Conservation (phyloP, 108 stramenopile genomes). For the Nitzschia palea region DNA sequence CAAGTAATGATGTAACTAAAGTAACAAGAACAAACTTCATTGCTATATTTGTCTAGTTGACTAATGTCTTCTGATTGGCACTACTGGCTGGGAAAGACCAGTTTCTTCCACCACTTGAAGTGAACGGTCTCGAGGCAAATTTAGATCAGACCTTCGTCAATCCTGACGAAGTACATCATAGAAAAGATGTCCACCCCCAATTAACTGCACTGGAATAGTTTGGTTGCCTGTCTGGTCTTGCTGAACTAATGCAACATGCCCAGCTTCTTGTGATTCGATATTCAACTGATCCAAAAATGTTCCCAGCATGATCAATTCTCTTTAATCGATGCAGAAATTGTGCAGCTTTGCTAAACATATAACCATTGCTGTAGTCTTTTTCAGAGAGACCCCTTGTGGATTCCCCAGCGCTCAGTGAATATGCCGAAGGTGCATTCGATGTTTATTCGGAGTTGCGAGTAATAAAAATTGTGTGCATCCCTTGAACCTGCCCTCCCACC, state of each 20-base stretch:
- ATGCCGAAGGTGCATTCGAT: constrained; percentile 41
- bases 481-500: not conserved
- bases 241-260: not conserved
- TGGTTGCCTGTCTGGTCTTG: not conserved
- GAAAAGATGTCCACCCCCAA: not conserved
- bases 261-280: not conserved
- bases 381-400: not conserved
- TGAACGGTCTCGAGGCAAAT: not conserved
- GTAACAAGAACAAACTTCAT: too few relatives aligned
- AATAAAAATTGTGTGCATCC: constrained; percentile 40
- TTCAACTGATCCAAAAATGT: too few relatives aligned
- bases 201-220: not conserved
- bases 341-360: not conserved
- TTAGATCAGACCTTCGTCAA: not conserved
- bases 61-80: too few relatives aligned
- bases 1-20: too few relatives aligned
- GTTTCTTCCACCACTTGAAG: not conserved
- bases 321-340: not conserved
- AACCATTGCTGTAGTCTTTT: not conserved
- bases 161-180: not conserved
- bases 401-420: constrained; percentile 15
- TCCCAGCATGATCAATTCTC: not conserved
- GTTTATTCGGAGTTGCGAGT: constrained; percentile 30
- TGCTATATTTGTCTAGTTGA: too few relatives aligned
- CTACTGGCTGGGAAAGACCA: too few relatives aligned